Percentiles rank a stretch among this genome's conserved stretches.
Evolutionary conservation across 148 eudicot genomes (phyloP).

Genomic region (Beta vulgaris): DNA sequence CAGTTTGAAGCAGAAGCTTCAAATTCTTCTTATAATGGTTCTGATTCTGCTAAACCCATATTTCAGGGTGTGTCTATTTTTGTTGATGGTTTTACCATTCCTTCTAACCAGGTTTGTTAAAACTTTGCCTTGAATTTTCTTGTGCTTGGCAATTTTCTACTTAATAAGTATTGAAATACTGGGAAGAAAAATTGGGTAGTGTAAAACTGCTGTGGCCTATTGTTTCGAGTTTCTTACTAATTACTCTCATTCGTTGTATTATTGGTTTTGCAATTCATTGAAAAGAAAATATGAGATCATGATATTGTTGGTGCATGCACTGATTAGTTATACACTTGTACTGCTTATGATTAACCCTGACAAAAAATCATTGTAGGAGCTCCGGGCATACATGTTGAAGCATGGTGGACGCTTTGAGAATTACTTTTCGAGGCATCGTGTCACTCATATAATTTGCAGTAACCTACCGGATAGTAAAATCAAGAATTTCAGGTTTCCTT

Average conservation of each 20-base stretch:
- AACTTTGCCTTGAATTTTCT: not conserved
- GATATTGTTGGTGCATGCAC: not conserved
- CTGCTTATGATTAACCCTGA: constrained; percentile 6
- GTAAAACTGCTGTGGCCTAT: too few species aligned
- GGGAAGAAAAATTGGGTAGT: too few species aligned
- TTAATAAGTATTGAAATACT: not conserved
- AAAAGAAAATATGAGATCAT: not conserved
- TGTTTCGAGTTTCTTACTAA: too few species aligned
- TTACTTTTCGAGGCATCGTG: constrained; percentile 86
- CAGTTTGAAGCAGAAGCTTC: constrained; percentile 93
- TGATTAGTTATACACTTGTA: not conserved
- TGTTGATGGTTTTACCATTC: constrained; percentile 92
- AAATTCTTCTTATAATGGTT: constrained; percentile 50
- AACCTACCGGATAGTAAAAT: constrained; percentile 91
- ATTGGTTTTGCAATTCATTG: not conserved
- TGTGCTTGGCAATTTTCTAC: not conserved
- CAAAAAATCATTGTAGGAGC: constrained; percentile 46
- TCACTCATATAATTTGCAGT: constrained; percentile 91
- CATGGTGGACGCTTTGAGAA: constrained; percentile 88
- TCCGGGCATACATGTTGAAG: constrained; percentile 80
- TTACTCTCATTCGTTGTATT: not conserved
- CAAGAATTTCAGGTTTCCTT: constrained; percentile 69
- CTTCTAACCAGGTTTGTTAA: constrained; percentile 77
- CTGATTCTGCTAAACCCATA: constrained; percentile 48
- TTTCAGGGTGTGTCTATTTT: constrained; percentile 84